Base-by-base conservation (phyloP, 495 filamentous ascomycete genomes). In the Bryoglossum gracile region DNA sequence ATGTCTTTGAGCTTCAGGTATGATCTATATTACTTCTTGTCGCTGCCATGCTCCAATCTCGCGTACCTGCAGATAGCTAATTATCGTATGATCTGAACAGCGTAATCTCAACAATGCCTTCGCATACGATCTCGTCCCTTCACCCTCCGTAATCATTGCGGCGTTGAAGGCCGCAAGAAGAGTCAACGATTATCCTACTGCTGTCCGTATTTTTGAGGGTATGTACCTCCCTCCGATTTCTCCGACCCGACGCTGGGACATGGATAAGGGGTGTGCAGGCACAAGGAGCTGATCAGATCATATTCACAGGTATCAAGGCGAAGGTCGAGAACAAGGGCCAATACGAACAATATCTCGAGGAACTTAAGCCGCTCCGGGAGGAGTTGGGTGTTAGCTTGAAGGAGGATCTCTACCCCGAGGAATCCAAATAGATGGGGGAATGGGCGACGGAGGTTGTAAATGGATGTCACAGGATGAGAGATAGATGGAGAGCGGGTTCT, bases 1-100 rank as follows among this genome's bases (percentile, higher is more conserved):
- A 99, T 75, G 92, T 96, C 58, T 99, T 99, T 72, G 92, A 99
- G 80, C 86, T 99, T 62, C 92, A 97, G 88, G 90, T 95, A 83
- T 65, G 79, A 36, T 67, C 54, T 45, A 32, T 34, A 43, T 33
- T 48, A 33, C 37, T 30, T 30, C 37, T 26, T 24, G 48, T 32
- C 26, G 14, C n/a, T 19, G 18, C 16, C 9, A 14, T 17, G 14
- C 16, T 35, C 4, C 33, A 34, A 16, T n/a, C 17, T 43, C 47
- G 36, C 26, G 32, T 51, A 26, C 43, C 18, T 36, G 39, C 40
- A 43, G 37, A 40, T 52, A 40, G 39, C 46, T 57, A 43, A 57
- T 46, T 40, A 53, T 52, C 50, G 44, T 57, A 54, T 36, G 41
- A 58, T 51, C 23, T 48, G 28, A 28, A 55, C 36, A 98, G 89